These are phyloP conservation scores for Leishmania guyanensis DNA, from an alignment of 208 protist genomes.

Conservation along the genomic window DNA sequence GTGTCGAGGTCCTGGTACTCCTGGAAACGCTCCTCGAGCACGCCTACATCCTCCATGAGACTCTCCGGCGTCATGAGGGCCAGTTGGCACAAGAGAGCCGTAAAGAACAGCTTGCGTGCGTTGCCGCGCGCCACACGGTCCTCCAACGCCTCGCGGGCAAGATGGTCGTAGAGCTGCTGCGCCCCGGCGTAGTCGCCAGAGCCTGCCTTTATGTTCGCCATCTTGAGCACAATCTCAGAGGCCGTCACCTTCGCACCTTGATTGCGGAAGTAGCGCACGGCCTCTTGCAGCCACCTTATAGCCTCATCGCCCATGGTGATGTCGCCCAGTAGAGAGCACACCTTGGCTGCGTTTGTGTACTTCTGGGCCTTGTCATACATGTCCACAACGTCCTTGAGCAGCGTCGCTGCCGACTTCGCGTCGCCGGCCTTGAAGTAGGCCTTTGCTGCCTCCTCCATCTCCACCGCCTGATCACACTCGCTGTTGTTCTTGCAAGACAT, in stretches of 20 bases:
- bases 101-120: constrained; percentile 84
- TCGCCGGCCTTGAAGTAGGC: constrained; percentile 60
- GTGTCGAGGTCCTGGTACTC: constrained; percentile 87
- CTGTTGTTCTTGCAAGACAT: constrained; percentile 70
- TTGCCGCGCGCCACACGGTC: constrained; percentile 66
- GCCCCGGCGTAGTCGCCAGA: constrained; percentile 70
- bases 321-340: constrained; percentile 67
- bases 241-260: constrained; percentile 75
- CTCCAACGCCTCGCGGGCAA: constrained; percentile 75
- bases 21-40: constrained; percentile 78
- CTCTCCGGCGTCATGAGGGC: constrained; percentile 61
- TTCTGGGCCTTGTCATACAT: constrained; percentile 70
- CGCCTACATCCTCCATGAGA: constrained; percentile 64
- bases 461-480: constrained; percentile 59
- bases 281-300: constrained; percentile 71
- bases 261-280: constrained; percentile 64
- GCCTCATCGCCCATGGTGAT: constrained; percentile 55
- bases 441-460: constrained; percentile 74
- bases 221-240: constrained; percentile 67
- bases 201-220: constrained; percentile 75
- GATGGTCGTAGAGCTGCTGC: constrained; percentile 67
- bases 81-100: constrained; percentile 73
- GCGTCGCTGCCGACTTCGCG: constrained; percentile 29
- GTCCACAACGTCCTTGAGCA: constrained; percentile 54
- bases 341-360: constrained; percentile 71